Evolutionary conservation across 2,329 filamentous ascomycete genomes (phyloP), one percentile per base, ranked within the genome.

Genomic region (Talaromyces sp.): DNA sequence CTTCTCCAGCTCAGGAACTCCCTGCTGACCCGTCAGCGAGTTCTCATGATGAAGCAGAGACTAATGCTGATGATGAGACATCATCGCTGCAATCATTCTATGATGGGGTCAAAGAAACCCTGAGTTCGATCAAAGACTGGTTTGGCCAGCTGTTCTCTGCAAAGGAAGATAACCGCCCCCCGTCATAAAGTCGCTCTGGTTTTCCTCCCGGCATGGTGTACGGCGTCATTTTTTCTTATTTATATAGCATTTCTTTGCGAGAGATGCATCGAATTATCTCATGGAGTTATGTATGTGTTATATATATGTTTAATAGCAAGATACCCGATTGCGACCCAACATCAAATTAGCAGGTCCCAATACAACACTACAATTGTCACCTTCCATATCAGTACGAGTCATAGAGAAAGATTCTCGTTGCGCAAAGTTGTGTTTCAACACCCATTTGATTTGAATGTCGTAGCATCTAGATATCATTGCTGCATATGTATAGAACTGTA

Each of bases 121-220:
- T 61, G 7, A 37, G 23, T 21, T 64, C 63, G 12, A 44, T 64
- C 42, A 64, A 64, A 50, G 60, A 64, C n/a, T 64, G 63, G 63
- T 46, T 62, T 37, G 59, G 59, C 40, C 63, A 64, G 37, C 35
- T 64, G 40, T 64, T 60, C 33, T 40, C 33, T 33, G 42, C 63
- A 2, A 39, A 64, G 61, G 21, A 58, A 35, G 63, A 59, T 54
- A 64, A 62, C 23, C 50, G 48, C 5, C 59, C 63, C 2, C 46
- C 58, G n/a, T n/a, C 44, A 33, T 46, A 61, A 25, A 39, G 1
- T 23, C 18, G 23, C 12, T 23, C n/a, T n/a, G n/a, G n/a, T 18
- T 54, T 40, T 40, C 40, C 16, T 39, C n/a, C 25, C 5, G 33
- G 46, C 59, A 61, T 33, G 59, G 37, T 55, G 37, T 50, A 61